Evolutionary conservation across 345 rosid species (phyloP).

Genomic region (Eutrema yunnanense): DNA sequence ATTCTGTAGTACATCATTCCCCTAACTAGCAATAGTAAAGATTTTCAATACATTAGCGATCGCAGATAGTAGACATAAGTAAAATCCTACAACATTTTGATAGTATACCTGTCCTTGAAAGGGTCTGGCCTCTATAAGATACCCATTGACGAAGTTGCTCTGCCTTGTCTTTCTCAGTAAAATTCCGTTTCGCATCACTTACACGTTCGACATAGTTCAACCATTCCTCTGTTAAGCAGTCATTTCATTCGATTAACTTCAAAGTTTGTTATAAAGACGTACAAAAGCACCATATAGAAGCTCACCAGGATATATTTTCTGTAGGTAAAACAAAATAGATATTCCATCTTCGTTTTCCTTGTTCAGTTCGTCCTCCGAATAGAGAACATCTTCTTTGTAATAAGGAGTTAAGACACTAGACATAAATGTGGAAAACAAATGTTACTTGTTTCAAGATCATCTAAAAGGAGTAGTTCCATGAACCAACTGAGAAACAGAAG

Average conservation of each 20-base stretch:
- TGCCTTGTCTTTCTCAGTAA: conserved; percentile 21
- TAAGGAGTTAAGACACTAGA: conserved; percentile 90
- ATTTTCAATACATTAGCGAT: background rate
- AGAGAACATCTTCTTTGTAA: conserved; percentile 78
- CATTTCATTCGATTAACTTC: conserved; percentile 10
- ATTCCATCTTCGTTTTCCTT: conserved; percentile 95
- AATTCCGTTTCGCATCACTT: conserved; percentile 25
- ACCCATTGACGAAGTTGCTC: conserved; percentile 73
- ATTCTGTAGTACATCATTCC: conserved; percentile 95
- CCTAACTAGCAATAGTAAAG: conserved; percentile 53
- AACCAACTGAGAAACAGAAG: conserved; percentile 3
- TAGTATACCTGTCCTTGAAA: conserved; percentile 80
- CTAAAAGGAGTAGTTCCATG: background rate
- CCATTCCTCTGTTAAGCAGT: conserved; percentile 77
- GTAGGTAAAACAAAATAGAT: conserved; percentile 66
- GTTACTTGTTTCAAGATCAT: conserved; percentile 16
- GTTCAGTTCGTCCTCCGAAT: conserved; percentile 73
- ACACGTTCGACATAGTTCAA: conserved; percentile 56
- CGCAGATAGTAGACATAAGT: background rate
- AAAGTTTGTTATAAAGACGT: background rate
- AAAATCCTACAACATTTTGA: conserved; percentile 6
- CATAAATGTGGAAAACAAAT: conserved; percentile 20
- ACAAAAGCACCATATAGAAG: conserved; percentile 9
- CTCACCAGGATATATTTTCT: conserved; percentile 90
- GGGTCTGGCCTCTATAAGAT: conserved; percentile 92